phyloP scores from a whole-genome alignment of 1,284 basidiomycete species.

The Ganoderma multipileum region DNA sequence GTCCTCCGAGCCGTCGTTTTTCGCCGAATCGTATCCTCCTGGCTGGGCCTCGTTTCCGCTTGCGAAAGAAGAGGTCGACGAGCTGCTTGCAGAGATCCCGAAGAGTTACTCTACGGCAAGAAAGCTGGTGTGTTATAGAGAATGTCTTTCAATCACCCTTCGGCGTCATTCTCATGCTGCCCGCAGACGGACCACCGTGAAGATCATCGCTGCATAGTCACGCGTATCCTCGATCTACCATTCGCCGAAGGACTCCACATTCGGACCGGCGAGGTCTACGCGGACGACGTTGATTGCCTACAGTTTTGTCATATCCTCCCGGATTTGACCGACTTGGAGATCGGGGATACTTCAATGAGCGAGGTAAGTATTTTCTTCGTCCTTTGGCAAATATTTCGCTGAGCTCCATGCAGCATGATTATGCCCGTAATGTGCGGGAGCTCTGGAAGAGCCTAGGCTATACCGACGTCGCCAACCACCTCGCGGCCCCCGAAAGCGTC shows the following conservation, averaged over 20 bases:
- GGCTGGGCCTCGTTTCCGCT: too few species aligned
- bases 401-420: background rate
- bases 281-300: background rate
- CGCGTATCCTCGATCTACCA: background rate
- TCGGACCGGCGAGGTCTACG: background rate
- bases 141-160: too few species aligned
- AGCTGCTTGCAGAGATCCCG: background rate
- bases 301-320: background rate
- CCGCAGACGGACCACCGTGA: background rate
- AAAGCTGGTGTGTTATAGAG: background rate
- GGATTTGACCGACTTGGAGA: background rate
- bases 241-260: background rate
- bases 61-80: background rate
- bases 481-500: background rate
- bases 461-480: background rate
- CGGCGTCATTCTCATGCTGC: background rate
- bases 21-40: too few species aligned
- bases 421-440: background rate
- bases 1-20: too few species aligned
- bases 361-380: background rate
- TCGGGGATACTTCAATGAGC: background rate
- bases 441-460: background rate
- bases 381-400: background rate
- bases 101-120: background rate
- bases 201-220: conserved; percentile 1